Base-by-base conservation (phyloP, 495 filamentous ascomycete genomes). In the Aspergillus sclerotioniger region DNA sequence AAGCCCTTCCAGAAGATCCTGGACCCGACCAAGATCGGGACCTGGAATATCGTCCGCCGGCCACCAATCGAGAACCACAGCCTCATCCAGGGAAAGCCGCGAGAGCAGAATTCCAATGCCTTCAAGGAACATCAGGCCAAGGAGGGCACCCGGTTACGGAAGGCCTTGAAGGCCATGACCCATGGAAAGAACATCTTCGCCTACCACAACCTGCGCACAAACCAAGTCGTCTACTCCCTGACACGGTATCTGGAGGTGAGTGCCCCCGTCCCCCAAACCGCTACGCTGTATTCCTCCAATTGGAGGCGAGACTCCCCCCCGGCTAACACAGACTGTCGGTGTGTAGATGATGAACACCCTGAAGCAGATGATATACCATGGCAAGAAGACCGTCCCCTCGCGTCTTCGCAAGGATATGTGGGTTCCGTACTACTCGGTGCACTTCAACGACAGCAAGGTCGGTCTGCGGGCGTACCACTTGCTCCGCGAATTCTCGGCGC, bases 341-440 rank as follows among this genome's bases (percentile, higher is more conserved):
- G 9, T 31, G 5, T 60, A 90, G 88, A 80, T 88, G 75, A 83
- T 83, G 71, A 80, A 76, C 57, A 76, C 85, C 56, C 72, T 95
- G 54, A 76, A 79, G 49, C 94, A 98, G 73, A 74, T 96, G 58
- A 78, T 90, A 62, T 96, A 85, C 80, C 86, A 91, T 51, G 94
- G 92, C 78, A 96, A 96, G 75, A 94, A 98, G 67, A 87, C 90
- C 59, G 80, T 88, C 33, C 92, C 92, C 5, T 69, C 84, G 53
- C 77, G 82, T 50, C 73, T 98, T 45, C 91, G 94, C 58, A 92
- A 91, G 75, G 94, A 98, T 70, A 83, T 92, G 71, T 98, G 94
- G 94, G 73, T 72, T n/a, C 89, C 90, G 0, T 80, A 94, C 66
- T 90, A 84, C 57, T 80, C 87, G 41, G 84, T 96, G 41, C 75